These are phyloP conservation scores for Cladorrhinum sp. DNA, from an alignment of 2,329 filamentous ascomycete species.

Conservation along the genomic window DNA sequence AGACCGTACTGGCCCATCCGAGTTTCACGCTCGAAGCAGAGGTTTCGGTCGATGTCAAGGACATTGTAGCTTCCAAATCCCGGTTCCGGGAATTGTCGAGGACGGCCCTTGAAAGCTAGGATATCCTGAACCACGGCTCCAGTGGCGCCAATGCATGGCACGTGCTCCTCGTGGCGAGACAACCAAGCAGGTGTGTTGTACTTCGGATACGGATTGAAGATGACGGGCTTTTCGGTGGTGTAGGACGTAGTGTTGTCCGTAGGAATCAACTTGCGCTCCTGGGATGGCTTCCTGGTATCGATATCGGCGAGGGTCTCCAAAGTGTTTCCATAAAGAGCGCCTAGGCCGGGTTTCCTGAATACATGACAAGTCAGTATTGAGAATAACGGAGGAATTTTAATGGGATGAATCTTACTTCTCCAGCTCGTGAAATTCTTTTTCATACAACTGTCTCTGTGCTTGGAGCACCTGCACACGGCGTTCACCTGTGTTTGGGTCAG, in stretches of 20 bases:
- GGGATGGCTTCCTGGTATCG: slow-evolving; percentile 32
- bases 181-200: slow-evolving; percentile 64
- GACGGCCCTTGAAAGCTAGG: slow-evolving; percentile 60
- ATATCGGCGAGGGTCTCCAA: slow-evolving; percentile 45
- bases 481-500: slow-evolving; percentile 16
- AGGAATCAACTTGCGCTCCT: slow-evolving; percentile 32
- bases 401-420: slow-evolving; percentile 31
- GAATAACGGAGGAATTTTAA: neutral
- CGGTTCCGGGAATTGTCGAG: slow-evolving; percentile 56
- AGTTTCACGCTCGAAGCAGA: slow-evolving; percentile 67
- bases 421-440: slow-evolving; percentile 41
- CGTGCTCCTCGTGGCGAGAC: slow-evolving; percentile 55
- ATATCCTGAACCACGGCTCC: slow-evolving; percentile 60
- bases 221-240: slow-evolving; percentile 47
- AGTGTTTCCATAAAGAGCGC: slow-evolving; percentile 57
- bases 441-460: slow-evolving; percentile 29
- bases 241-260: slow-evolving; percentile 33
- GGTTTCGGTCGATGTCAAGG: slow-evolving; percentile 58
- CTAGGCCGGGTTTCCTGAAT: slow-evolving; percentile 43
- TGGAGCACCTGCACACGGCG: slow-evolving; percentile 14
- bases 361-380: slow-evolving; percentile 1
- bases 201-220: slow-evolving; percentile 69
- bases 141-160: slow-evolving; percentile 63
- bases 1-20: slow-evolving; percentile 67
- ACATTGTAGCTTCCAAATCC: slow-evolving; percentile 61